Base-by-base conservation (phyloP, 345 rosid genomes). In the Lepidium didymum region DNA sequence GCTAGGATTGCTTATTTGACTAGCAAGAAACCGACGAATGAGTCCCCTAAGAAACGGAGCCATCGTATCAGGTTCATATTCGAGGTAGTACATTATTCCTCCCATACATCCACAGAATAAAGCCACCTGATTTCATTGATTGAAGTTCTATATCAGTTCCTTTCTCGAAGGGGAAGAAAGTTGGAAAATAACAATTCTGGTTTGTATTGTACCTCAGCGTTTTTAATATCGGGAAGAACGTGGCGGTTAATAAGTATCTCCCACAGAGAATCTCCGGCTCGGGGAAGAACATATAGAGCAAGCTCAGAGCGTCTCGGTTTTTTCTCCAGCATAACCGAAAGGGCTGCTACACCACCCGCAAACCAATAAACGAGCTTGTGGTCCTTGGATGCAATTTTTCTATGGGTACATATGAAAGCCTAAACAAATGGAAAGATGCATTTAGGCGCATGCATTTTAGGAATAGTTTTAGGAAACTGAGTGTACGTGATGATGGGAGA, bases 231-330 rank as follows among this genome's bases (percentile, higher is more conserved):
- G 2, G 99, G 99, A 82, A 91, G 85, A 61, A 95, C 74, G 76
- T 82, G 98, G 65, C 90, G 89, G 64, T 91, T 87, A 18, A 86
- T 81, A 75, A 91, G 83, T 67, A 95, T 91, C 72, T 89, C 86
- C 99, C 97, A 91, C 68, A 90, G 77, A 62, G 99, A 95, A 71
- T 91, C 99, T 75, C 89, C 97, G 29, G 99, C 96, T 59, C 98
- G 84, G 0, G 99, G 99, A 80, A 95, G 92, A 75, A 95, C 98
- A 68, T 95, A 95, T 51, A 95, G 68, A 75, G 93, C 99, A 50
- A 95, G 96, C 85, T 95, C 99, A 41, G 94, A 78, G 47, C 98
- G 96, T 72, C 93, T 91, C 10, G 96, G 68, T 76, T 95, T 91
- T 64, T 95, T 95, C 92, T 95, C 96, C 49, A 95, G 64, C 62